A percentile compares a stretch with the other conserved stretches of the same genome.
These are phyloP conservation scores for Centrapalus pauciflorus DNA, from an alignment of 129 eudicot genomes.

Conservation along the genomic window DNA sequence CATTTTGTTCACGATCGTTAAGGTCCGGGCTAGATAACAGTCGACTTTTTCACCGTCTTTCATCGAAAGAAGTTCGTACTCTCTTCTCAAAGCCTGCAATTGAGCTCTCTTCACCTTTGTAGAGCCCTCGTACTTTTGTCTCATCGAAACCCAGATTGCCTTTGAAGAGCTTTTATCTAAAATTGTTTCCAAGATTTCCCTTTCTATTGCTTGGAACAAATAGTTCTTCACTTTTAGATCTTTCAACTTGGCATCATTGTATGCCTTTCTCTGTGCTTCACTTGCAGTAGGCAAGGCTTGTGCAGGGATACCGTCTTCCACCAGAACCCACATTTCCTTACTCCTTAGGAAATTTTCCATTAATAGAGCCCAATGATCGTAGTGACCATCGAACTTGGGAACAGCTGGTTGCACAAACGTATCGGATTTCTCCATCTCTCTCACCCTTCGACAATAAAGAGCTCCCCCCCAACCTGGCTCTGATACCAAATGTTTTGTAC, in stretches of 20 bases:
- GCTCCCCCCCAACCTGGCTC: too few species aligned
- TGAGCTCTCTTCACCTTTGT: slow-evolving; percentile 1
- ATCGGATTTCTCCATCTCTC: not conserved
- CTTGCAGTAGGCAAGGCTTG: not conserved
- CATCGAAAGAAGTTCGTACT: not conserved
- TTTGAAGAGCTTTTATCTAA: too few species aligned
- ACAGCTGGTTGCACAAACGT: slow-evolving; percentile 1
- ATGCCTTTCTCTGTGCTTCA: not conserved
- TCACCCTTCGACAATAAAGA: not conserved
- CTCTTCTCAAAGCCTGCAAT: slow-evolving; percentile 1
- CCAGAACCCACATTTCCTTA: slow-evolving; percentile 1
- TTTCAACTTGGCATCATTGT: not conserved
- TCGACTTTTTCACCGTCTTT: slow-evolving; percentile 1
- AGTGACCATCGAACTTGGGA: slow-evolving; percentile 15
- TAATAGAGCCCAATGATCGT: too few species aligned
- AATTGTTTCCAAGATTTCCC: too few species aligned
- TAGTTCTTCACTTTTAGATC: not conserved
- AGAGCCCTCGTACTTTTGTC: not conserved
- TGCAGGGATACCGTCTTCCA: not conserved
- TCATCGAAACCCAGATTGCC: too few species aligned
- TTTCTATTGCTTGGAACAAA: not conserved
- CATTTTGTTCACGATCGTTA: not conserved
- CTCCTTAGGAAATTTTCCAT: not conserved
- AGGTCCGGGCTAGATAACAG: not conserved
- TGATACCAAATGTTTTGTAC: too few species aligned